Base-by-base conservation (phyloP, 140 eudicot genomes). In the Ambrosia hybrid region DNA sequence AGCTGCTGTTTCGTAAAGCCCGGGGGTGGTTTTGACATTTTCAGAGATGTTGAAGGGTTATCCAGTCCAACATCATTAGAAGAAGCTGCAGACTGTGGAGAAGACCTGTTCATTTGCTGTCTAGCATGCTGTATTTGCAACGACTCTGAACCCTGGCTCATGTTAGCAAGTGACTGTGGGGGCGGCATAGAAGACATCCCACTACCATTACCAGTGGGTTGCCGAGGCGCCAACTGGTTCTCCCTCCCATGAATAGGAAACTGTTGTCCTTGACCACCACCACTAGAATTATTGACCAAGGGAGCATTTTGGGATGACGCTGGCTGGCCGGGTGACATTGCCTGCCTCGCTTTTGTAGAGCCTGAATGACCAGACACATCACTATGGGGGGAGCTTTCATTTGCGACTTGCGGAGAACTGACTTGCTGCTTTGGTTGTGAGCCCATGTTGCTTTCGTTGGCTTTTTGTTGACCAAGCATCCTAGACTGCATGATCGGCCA, bases 401-500 rank as follows among this genome's bases (percentile, higher is more conserved):
- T 48, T 11, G 53, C 53, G 13, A 48, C 53, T 48, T 48, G 53
- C 9, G 53, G 53, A 1, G 53, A 48, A 48, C 9, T 5, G 46
- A 41, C 46, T 9, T 41, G 46, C 46, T 41, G 46, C 46, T 41
- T 41, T 41, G 46, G 8, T 2, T 48, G 53, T 11, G 81, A 73
- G 51, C 69, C 63, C 62, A 68, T 73, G 83, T 76, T 93, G 71
- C 74, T 80, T 75, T 94, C 99, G 60, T 76, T 83, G 56, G 82
- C 85, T 74, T 81, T 91, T 67, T 94, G 95, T 41, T 75, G 79
- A 57, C 73, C 68, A 43, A 65, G 59, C 88, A 90, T 84, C 78
- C 96, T 80, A 56, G 97, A 86, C 72, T 93, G 98, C 91, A 93
- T 82, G 48, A 89, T 82, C n/a, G 97, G 97, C 63, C 89, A 82